Conservation (phyloP, 73 alveolate species). For the Vitrella brassicaformis region DNA sequence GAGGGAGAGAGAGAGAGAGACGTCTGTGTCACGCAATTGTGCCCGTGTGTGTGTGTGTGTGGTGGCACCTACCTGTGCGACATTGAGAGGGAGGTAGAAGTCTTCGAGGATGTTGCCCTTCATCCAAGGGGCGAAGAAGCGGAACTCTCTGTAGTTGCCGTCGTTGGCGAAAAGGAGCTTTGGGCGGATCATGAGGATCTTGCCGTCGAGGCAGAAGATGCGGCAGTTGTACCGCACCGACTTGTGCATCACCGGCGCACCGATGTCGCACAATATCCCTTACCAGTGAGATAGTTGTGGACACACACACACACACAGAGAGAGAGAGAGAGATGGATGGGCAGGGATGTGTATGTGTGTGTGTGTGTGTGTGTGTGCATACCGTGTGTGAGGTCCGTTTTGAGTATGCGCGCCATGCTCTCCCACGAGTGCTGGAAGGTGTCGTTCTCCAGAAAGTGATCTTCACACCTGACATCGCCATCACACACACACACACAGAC, state of each 20-base stretch:
- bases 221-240: slow-evolving; percentile 71
- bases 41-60: too few relatives aligned
- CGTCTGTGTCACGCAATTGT: too few relatives aligned
- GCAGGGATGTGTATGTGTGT: slow-evolving; percentile 21
- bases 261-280: slow-evolving; percentile 72
- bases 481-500: neutral
- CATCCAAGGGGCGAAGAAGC: slow-evolving; percentile 85
- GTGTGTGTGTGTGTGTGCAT: neutral
- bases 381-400: slow-evolving; percentile 41
- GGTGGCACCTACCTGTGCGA: too few relatives aligned
- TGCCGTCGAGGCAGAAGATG: slow-evolving; percentile 47
- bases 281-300: too few relatives aligned
- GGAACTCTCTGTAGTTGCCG: slow-evolving; percentile 75
- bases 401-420: slow-evolving; percentile 58
- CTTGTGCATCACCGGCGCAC: slow-evolving; percentile 78
- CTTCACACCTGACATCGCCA: slow-evolving; percentile 59
- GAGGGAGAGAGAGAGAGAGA: too few relatives aligned
- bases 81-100: slow-evolving; percentile 37
- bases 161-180: slow-evolving; percentile 72
- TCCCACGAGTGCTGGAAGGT: slow-evolving; percentile 83
- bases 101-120: slow-evolving; percentile 38
- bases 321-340: too few relatives aligned
- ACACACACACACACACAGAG: too few relatives aligned
- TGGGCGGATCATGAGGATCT: slow-evolving; percentile 71
- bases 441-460: slow-evolving; percentile 77